Evolutionary conservation across 2,329 filamentous ascomycete species (phyloP), one percentile per base, ranked within the genome.

Genomic region (Fusarium staphyleae): DNA sequence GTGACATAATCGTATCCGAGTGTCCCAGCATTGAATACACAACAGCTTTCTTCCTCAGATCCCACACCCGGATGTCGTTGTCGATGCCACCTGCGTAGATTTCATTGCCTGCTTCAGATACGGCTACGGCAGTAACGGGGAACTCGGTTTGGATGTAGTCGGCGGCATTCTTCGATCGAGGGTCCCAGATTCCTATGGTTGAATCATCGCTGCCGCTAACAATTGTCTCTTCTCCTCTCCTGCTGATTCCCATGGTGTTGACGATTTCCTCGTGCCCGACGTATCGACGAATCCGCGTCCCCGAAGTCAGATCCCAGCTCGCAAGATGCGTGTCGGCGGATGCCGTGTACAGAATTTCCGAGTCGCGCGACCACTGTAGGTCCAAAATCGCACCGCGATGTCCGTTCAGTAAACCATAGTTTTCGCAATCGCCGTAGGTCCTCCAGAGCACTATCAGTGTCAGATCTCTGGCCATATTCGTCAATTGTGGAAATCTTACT

Each of bases 51-150:
- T 96, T 98, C 63, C 95, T 87, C 69, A 98, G 77, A 74, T 99
- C 95, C 93, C 95, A 99, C 15, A 96, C 93, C 67, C 93, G 91
- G 72, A 99, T 96, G 66, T 96, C 92, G 70, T 98, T 97, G 76
- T 98, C 95, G 65, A 99, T 97, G 16, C 93, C 90, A 39, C 93
- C 93, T 6, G 90, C 89, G 73, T 95, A 99, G 19, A 99, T 85
- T 76, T 98, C 95, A 71, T 96, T 96, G 14, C 95, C 95, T 2
- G 93, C 92, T 72, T 96, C 92, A 1, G 93, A 88, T n/a, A 98
- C 80, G 13, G 92, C 91, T 5, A 98, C 86, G 0, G 93, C 90
- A 2, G 95, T 98, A 50, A 99, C 86, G 1, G 95, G 95, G 55
- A 96, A 96, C 56, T 95, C 89, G 1, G 93, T 96, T 70, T 93